A percentile compares a stretch with the other conserved stretches of the same genome.
phyloP scores from a whole-genome alignment of 257 asterid species.

The Plantago ovata region DNA sequence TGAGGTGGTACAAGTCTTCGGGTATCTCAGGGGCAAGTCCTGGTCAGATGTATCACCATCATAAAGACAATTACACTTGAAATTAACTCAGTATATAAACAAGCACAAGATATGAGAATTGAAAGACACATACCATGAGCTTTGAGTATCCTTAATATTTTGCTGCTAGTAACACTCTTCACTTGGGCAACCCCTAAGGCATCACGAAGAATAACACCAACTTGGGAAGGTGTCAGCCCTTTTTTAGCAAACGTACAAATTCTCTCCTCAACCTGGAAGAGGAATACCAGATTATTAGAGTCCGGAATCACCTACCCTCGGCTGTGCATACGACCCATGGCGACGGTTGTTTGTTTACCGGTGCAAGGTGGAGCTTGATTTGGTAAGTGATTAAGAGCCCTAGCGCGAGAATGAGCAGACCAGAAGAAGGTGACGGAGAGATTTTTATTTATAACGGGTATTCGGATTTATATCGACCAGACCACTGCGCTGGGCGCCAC shows the following conservation, averaged over 20 bases:
- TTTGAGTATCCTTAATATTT: slow-evolving; percentile 43
- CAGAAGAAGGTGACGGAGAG: too few species aligned
- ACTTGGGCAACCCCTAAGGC: slow-evolving; percentile 54
- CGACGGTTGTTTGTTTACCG: too few species aligned
- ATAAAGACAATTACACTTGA: background rate
- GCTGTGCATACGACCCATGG: slow-evolving; percentile 62
- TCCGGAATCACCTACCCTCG: too few species aligned
- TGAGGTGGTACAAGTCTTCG: slow-evolving; percentile 46
- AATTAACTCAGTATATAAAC: too few species aligned
- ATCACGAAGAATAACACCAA: slow-evolving; percentile 56
- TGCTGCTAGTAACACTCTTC: slow-evolving; percentile 49
- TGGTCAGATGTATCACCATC: background rate
- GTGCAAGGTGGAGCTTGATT: too few species aligned
- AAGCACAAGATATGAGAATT: background rate
- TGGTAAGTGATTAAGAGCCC: too few species aligned
- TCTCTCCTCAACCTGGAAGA: slow-evolving; percentile 45
- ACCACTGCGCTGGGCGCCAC: too few species aligned
- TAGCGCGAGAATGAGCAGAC: too few species aligned
- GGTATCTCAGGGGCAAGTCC: slow-evolving; percentile 55
- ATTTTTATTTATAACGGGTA: too few species aligned
- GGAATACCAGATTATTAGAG: too few species aligned
- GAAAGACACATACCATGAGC: slow-evolving; percentile 37
- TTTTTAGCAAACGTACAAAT: slow-evolving; percentile 47
- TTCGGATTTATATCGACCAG: too few species aligned
- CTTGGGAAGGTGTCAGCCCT: slow-evolving; percentile 46